These are phyloP conservation scores for Aspergillus melleus DNA, from an alignment of 2,329 filamentous ascomycete species.

Conservation along the genomic window DNA sequence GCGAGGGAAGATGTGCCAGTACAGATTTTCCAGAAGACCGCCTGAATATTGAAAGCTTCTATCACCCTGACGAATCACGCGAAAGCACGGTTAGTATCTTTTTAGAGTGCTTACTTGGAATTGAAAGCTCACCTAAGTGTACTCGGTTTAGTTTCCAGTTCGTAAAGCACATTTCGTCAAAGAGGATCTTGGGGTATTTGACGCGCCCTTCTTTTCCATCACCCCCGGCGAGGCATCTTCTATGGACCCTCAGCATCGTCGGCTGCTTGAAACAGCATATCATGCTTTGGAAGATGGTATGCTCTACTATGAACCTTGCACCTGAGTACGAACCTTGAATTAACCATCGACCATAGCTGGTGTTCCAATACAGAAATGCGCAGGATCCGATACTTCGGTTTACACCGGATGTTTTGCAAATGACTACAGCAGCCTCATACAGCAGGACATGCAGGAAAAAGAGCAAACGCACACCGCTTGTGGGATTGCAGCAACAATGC, in stretches of 20 bases:
- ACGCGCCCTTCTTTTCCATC: slow-evolving; percentile 1
- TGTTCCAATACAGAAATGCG: not conserved
- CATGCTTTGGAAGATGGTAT: slow-evolving; percentile 3
- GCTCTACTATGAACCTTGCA: not conserved
- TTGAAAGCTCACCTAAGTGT: too few relatives aligned
- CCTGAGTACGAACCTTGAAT: too few relatives aligned
- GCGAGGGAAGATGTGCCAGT: not conserved
- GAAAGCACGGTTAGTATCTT: not conserved
- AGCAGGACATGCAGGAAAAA: not conserved
- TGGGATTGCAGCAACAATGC: not conserved
- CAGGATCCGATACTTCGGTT: not conserved
- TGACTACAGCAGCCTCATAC: not conserved
- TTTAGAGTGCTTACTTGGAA: not conserved
- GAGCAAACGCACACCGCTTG: not conserved
- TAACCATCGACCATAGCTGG: not conserved
- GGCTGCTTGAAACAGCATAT: not conserved
- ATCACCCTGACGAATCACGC: not conserved
- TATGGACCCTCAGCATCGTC: slow-evolving; percentile 2
- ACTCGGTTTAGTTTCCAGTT: too few relatives aligned
- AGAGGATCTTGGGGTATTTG: not conserved
- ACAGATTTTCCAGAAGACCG: slow-evolving; percentile 1
- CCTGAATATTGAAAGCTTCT: not conserved
- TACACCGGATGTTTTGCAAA: not conserved
- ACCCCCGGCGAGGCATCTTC: not conserved
- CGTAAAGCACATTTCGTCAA: not conserved